Evolutionary conservation across 352 stramenopile species (phyloP), one percentile per base, ranked within the genome.

Genomic region (Phytopythium mirpurense): DNA sequence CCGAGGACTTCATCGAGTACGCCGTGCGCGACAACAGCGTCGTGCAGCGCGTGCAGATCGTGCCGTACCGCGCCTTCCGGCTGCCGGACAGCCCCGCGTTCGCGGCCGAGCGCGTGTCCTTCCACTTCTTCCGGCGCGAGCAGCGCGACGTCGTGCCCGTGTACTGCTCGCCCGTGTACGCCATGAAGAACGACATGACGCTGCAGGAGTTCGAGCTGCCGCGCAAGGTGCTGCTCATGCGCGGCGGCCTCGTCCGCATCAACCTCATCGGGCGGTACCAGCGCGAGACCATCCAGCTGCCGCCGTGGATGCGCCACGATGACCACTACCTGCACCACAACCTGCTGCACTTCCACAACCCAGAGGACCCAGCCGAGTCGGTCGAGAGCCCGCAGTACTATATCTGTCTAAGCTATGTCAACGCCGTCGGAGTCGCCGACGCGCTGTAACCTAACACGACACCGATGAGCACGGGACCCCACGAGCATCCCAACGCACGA

Each of bases 11-110:
- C 52, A 93, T 93, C 37, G 78, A 90, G 60, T 93, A 93, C 55
- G 52, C 63, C 5, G 53, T 88, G 5, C 70, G 74, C 21, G 73
- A 66, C 8, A 60, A 73, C 11, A 88, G 78, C 53, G 55, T 91
- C 12, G 67, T 91, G 24, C 81, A 54, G 23, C 57, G 65, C 15
- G 68, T 93, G 34, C 69, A 89, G 56, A 72, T 93, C 42, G 59
- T 91, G 54, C 83, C 83, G 27, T 93, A 93, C 42, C 74, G 78
- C 42, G 83, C 90, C 2, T 93, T 90, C 47, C 90, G 83, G 68
- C 78, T 90, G 45, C 83, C 83, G 5, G 66, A 63, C 0, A 90
- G 77, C 26, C 83, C 83, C 0, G 90, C 83, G 19, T 93, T 91
- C 55, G 83, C 74, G 15, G 80, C 83, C 1, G 57, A 82, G 64